These are phyloP conservation scores for Calonectria leucothoes DNA, from an alignment of 2,329 filamentous ascomycete genomes.

Conservation along the genomic window DNA sequence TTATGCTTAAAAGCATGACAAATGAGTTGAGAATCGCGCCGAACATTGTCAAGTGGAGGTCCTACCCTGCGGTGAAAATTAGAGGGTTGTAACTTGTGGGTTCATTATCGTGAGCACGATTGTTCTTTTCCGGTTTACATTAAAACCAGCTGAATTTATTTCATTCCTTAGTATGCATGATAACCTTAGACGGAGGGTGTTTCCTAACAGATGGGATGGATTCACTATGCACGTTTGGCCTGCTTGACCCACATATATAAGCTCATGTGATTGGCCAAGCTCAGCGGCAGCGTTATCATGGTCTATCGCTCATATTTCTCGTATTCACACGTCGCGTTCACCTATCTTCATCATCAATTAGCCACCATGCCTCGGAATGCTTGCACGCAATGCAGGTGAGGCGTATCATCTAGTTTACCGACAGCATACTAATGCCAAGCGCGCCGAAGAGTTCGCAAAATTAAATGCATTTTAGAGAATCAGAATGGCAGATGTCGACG, in stretches of 20 bases:
- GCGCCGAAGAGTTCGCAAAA: not conserved
- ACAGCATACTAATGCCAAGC: not conserved
- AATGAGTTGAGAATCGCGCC: no score
- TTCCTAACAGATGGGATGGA: no score
- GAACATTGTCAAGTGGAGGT: not conserved
- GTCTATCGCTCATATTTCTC: not conserved
- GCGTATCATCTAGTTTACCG: no score
- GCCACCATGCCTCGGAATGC: not conserved
- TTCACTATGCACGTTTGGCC: no score
- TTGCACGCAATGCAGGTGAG: slow-evolving; percentile 1
- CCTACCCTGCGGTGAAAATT: not conserved
- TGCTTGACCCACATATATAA: not conserved
- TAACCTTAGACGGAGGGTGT: no score
- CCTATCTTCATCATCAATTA: not conserved
- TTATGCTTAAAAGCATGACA: not conserved
- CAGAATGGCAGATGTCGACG: not conserved
- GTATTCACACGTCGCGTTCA: not conserved
- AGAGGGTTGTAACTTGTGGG: no score
- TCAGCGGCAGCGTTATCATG: not conserved
- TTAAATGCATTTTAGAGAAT: not conserved
- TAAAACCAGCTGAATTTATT: no score
- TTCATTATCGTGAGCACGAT: no score
- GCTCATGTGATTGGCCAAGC: not conserved
- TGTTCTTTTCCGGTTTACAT: no score
- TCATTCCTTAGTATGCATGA: no score